These are phyloP conservation scores for Aspergillus asperescens DNA, from an alignment of 495 filamentous ascomycete species.

Conservation along the genomic window DNA sequence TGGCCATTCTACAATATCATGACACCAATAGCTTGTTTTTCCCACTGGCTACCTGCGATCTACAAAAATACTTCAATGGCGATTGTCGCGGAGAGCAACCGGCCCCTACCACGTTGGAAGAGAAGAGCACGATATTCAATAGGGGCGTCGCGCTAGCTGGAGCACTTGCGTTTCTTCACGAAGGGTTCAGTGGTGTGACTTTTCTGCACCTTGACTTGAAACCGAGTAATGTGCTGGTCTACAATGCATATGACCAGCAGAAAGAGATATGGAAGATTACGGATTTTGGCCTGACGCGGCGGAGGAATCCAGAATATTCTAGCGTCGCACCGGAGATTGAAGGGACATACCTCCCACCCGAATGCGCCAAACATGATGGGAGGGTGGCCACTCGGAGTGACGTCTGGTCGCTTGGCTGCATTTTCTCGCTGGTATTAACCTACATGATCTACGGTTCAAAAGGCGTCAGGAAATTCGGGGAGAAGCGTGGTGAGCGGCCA, in stretches of 20 bases:
- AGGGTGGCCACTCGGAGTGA: constrained; percentile 18
- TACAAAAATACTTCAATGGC: constrained; percentile 14
- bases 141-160: constrained; percentile 16
- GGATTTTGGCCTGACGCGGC: constrained; percentile 28
- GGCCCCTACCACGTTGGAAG: neutral
- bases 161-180: constrained; percentile 26
- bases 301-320: constrained; percentile 8
- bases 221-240: constrained; percentile 40
- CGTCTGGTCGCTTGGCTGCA: constrained; percentile 26
- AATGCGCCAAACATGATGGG: constrained; percentile 9
- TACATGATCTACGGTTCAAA: constrained; percentile 11
- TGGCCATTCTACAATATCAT: constrained; percentile 16
- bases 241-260: constrained; percentile 1
- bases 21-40: constrained; percentile 18
- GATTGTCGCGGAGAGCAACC: neutral
- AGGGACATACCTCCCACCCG: constrained; percentile 24
- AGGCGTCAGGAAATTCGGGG: constrained; percentile 4
- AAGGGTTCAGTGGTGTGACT: constrained; percentile 12
- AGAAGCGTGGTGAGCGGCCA: neutral
- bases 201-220: constrained; percentile 40
- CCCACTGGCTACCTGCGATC: constrained; percentile 15
- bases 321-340: constrained; percentile 8
- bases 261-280: constrained; percentile 28
- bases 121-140: constrained; percentile 8
- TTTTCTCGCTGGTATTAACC: constrained; percentile 19